Conservation (phyloP, 768 basidiomycete genomes). For the Lyophyllum atratum region DNA sequence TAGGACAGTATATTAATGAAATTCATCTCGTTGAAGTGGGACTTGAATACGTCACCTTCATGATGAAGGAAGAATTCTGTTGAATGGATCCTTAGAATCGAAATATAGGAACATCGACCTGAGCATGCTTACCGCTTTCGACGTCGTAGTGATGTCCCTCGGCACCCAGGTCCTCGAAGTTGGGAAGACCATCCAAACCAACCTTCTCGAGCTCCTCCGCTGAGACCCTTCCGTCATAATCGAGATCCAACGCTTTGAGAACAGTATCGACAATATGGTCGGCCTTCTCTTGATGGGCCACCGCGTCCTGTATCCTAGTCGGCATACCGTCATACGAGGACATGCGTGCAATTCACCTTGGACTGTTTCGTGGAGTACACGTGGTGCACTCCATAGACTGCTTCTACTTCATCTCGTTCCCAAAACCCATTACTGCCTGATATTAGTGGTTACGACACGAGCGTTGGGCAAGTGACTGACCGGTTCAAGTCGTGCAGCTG, state of each 20-base stretch:
- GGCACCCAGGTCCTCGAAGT: constrained; percentile 81
- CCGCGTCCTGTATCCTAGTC: constrained; percentile 54
- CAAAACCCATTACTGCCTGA: constrained; percentile 72
- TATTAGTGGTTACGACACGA: not conserved
- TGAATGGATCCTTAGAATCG: not conserved
- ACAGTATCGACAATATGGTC: constrained; percentile 74
- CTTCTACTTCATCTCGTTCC: constrained; percentile 89
- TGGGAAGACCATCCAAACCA: constrained; percentile 77
- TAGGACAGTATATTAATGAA: not conserved
- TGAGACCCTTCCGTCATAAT: constrained; percentile 70
- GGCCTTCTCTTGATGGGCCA: constrained; percentile 81
- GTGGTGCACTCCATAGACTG: constrained; percentile 95
- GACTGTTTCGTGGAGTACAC: constrained; percentile 83
- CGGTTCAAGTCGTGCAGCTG: constrained; percentile 91
- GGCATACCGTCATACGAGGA: not conserved
- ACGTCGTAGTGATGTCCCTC: constrained; percentile 94
- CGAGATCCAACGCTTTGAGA: constrained; percentile 69
- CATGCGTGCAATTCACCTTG: constrained; percentile 41
- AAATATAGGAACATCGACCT: not conserved
- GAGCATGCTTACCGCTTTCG: constrained; percentile 71
- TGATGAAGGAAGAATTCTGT: constrained; percentile 95
- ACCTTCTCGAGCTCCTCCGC: constrained; percentile 71
- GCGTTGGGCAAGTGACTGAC: constrained; percentile 35
- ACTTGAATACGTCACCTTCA: constrained; percentile 61
- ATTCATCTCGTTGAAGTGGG: not conserved